Conservation (phyloP, 345 rosid species). For the Lepidium sativum region DNA sequence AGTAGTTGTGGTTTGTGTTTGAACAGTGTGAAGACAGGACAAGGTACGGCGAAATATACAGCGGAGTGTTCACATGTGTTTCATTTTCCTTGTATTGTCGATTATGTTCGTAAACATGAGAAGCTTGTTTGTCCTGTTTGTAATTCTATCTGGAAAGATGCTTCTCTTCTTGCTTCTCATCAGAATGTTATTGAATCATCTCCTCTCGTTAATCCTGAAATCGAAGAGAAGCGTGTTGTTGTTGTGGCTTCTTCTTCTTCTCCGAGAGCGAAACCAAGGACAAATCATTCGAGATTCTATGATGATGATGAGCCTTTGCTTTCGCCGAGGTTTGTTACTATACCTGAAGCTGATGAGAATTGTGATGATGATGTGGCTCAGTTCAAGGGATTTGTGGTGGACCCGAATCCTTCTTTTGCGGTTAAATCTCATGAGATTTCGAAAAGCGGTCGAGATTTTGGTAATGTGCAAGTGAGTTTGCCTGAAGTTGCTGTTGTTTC, state of each 20-base stretch:
- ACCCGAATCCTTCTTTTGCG: constrained; percentile 33
- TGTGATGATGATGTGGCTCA: constrained; percentile 38
- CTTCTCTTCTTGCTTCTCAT: constrained; percentile 47
- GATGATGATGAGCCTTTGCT: constrained; percentile 80
- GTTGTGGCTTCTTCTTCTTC: constrained; percentile 29
- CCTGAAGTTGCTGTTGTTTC: constrained; percentile 68
- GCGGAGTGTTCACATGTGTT: constrained; percentile 81
- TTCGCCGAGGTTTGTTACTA: constrained; percentile 44
- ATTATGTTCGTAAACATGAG: constrained; percentile 46
- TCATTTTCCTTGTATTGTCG: constrained; percentile 74
- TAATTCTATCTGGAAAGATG: constrained; percentile 59
- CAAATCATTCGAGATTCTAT: constrained; percentile 39
- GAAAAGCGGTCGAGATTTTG: constrained; percentile 28
- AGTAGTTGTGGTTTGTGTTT: constrained; percentile 70
- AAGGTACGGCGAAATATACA: constrained; percentile 75
- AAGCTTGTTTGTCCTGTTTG: constrained; percentile 75
- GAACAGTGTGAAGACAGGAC: constrained; percentile 68
- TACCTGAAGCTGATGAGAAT: constrained; percentile 67
- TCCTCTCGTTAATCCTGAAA: neutral
- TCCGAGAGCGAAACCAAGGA: constrained; percentile 16
- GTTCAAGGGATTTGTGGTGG: constrained; percentile 74
- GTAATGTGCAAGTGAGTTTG: constrained; percentile 47
- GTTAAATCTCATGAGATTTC: constrained; percentile 40
- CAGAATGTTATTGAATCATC: neutral
- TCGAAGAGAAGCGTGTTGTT: constrained; percentile 26